A percentile compares a stretch with the other conserved stretches of the same genome.
phyloP scores from a whole-genome alignment of 306 rosid genomes.

The Vigna reflexopilosa region DNA sequence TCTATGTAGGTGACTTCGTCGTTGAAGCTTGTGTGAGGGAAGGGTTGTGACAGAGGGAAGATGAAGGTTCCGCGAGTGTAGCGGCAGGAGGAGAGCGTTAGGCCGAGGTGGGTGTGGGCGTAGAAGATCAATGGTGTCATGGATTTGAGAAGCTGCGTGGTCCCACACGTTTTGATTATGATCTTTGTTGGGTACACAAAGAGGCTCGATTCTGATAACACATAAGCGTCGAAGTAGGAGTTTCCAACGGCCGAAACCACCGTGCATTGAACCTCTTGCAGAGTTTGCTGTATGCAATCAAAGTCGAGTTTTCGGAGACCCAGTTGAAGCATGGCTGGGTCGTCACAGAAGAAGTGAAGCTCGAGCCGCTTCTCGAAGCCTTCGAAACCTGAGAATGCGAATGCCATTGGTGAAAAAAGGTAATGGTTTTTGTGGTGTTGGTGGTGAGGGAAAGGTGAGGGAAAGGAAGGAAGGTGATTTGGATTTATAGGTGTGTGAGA shows the following conservation, averaged over 20 bases:
- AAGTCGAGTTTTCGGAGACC: conserved; percentile 74
- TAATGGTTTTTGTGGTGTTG: neutral
- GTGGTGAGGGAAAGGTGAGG: conserved; percentile 34
- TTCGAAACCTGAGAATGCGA: conserved; percentile 79
- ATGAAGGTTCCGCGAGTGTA: conserved; percentile 90
- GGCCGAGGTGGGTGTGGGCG: conserved; percentile 55
- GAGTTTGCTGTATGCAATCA: conserved; percentile 58
- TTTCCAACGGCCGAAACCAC: conserved; percentile 85
- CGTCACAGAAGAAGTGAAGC: conserved; percentile 83
- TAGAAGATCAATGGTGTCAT: conserved; percentile 64
- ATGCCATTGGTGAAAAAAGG: conserved; percentile 57
- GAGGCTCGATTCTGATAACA: conserved; percentile 87
- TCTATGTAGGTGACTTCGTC: conserved; percentile 76
- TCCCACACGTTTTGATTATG: conserved; percentile 90
- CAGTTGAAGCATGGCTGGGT: conserved; percentile 53
- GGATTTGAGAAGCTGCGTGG: conserved; percentile 89
- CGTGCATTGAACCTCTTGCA: conserved; percentile 76
- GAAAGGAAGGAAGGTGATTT: conserved; percentile 54
- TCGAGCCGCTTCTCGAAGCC: conserved; percentile 90
- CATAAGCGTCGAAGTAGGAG: conserved; percentile 76
- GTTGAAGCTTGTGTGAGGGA: conserved; percentile 83
- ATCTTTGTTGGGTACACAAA: conserved; percentile 85
- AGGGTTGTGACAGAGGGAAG: conserved; percentile 83
- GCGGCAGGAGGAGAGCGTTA: conserved; percentile 63
- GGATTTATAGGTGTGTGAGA: conserved; percentile 70